Evolutionary conservation across 208 protist species (phyloP).

Genomic region (Trypanosoma cruzi): DNA sequence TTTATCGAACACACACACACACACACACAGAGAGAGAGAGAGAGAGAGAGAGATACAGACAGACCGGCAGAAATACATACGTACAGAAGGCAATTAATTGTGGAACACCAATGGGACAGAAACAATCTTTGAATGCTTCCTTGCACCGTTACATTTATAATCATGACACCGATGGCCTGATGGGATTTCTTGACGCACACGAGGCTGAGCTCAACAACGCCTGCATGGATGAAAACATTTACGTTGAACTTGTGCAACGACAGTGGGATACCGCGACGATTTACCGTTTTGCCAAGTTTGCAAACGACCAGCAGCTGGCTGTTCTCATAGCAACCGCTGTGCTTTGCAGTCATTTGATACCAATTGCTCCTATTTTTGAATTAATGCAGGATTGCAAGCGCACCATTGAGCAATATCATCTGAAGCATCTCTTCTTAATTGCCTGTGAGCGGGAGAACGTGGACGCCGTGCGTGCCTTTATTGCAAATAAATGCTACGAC

Average conservation of each 20-base stretch:
- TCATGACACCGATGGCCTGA: slow-evolving; percentile 44
- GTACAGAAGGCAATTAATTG: background rate
- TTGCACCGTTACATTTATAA: slow-evolving; percentile 70
- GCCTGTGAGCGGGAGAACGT: slow-evolving; percentile 68
- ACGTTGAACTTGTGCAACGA: slow-evolving; percentile 58
- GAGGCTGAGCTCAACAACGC: slow-evolving; percentile 40
- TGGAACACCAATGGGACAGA: slow-evolving; percentile 63
- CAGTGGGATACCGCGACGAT: slow-evolving; percentile 55
- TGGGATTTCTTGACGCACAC: slow-evolving; percentile 29
- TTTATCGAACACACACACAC: background rate
- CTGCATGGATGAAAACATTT: slow-evolving; percentile 51
- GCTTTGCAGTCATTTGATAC: slow-evolving; percentile 54
- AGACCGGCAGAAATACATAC: too few species aligned
- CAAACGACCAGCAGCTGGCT: slow-evolving; percentile 72
- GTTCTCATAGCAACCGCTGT: slow-evolving; percentile 58
- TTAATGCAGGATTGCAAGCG: slow-evolving; percentile 48
- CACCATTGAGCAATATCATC: slow-evolving; percentile 56
- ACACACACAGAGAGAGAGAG: too few species aligned
- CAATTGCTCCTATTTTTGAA: slow-evolving; percentile 49
- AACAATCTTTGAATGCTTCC: slow-evolving; percentile 40
- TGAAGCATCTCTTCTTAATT: slow-evolving; percentile 68
- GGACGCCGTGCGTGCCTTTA: slow-evolving; percentile 57
- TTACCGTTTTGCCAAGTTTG: slow-evolving; percentile 49
- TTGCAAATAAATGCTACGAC: slow-evolving; percentile 62
- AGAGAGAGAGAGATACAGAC: too few species aligned